Percentiles rank a stretch among this genome's conserved stretches.
Evolutionary conservation across 2,329 filamentous ascomycete genomes (phyloP).

Genomic region (Kalaharituber pfeilii): DNA sequence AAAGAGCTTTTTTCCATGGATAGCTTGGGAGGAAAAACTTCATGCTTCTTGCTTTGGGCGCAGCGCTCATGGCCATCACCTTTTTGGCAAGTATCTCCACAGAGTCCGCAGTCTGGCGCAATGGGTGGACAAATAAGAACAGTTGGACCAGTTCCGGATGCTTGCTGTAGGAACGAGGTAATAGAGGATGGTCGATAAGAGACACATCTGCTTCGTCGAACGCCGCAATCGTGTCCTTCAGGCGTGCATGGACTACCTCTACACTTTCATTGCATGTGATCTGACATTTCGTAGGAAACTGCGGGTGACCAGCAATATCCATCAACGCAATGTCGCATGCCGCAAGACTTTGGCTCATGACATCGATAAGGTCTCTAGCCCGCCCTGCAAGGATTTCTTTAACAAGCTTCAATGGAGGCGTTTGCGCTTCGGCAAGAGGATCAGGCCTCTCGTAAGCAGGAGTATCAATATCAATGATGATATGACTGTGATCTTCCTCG

Average conservation of each 20-base stretch:
- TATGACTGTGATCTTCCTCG: conserved; percentile 20
- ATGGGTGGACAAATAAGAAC: conserved; percentile 39
- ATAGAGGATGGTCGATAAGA: conserved; percentile 32
- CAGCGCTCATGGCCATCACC: conserved; percentile 34
- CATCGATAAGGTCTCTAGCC: conserved; percentile 32
- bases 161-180: conserved; percentile 33
- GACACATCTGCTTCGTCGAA: conserved; percentile 35
- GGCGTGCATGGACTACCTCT: conserved; percentile 25
- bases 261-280: conserved; percentile 26
- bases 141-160: conserved; percentile 36
- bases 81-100: conserved; percentile 34
- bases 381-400: conserved; percentile 30
- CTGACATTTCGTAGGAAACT: conserved; percentile 30
- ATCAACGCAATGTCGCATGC: conserved; percentile 38
- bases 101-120: conserved; percentile 35
- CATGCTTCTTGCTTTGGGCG: conserved; percentile 29
- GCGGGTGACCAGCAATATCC: conserved; percentile 36
- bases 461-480: conserved; percentile 27
- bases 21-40: conserved; percentile 34
- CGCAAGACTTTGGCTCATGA: conserved; percentile 32
- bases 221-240: conserved; percentile 31
- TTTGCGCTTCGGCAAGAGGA: conserved; percentile 6
- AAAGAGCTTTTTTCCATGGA: conserved; percentile 36
- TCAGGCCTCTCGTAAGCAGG: conserved; percentile 6
- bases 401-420: conserved; percentile 22